Percentiles rank a stretch among this genome's conserved stretches.
Conservation (phyloP, 202 grass and related monocot species). For the Elaeis oleifera region DNA sequence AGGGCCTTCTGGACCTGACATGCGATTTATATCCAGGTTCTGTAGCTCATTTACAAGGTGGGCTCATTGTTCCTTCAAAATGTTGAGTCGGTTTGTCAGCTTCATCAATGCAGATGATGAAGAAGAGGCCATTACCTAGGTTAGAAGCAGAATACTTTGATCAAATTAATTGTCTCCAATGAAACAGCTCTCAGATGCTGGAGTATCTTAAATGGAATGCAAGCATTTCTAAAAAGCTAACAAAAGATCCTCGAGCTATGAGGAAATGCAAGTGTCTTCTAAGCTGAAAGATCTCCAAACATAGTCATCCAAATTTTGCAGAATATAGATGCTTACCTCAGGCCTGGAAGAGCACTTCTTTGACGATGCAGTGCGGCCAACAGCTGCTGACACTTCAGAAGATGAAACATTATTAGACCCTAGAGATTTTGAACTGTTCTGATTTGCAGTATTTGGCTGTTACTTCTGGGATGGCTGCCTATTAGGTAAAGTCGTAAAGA, state of each 20-base stretch:
- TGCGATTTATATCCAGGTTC: conserved; percentile 32
- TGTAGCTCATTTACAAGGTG: conserved; percentile 66
- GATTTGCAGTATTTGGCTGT: neutral
- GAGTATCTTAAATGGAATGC: no score
- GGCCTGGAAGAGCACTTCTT: conserved; percentile 6
- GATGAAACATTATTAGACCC: conserved; percentile 25
- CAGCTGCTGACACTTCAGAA: neutral
- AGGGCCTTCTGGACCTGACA: conserved; percentile 19
- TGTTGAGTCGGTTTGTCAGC: conserved; percentile 68
- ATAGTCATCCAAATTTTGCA: no score
- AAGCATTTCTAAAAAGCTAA: no score
- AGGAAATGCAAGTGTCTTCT: no score
- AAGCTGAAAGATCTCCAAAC: no score
- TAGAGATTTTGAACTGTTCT: conserved; percentile 26
- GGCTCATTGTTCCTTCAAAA: conserved; percentile 78
- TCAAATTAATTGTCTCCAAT: conserved; percentile 11
- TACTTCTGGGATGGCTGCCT: conserved; percentile 4
- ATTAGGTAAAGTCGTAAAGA: conserved; percentile 5
- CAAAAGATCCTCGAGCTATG: no score
- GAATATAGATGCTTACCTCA: conserved; percentile 9
- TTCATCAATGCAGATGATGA: conserved; percentile 54
- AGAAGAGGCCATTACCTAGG: conserved; percentile 44
- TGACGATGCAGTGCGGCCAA: neutral
- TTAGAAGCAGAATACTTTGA: conserved; percentile 8
- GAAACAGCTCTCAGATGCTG: conserved; percentile 1